A percentile compares a stretch with the other conserved stretches of the same genome.
Conservation (phyloP, 805 yeast species). For the Candida easanensis region DNA sequence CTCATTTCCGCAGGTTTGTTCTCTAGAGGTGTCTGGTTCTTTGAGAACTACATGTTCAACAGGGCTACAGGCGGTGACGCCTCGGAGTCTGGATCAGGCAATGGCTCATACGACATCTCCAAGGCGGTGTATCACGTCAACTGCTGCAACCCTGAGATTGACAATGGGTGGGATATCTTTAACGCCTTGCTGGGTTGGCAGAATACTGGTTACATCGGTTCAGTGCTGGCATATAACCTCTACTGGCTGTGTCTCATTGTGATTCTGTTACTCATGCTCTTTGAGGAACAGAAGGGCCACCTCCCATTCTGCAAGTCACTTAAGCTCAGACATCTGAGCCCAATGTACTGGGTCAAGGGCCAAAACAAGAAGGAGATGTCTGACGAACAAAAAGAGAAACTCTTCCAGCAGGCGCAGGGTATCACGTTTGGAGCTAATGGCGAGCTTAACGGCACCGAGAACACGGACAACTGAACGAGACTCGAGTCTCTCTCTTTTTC, state of each 20-base stretch:
- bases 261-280: slow-evolving; percentile 60
- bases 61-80: slow-evolving; percentile 88
- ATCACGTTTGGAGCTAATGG: slow-evolving; percentile 33
- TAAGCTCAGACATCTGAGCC: slow-evolving; percentile 55
- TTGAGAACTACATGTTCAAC: slow-evolving; percentile 67
- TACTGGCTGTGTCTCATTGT: slow-evolving; percentile 78
- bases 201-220: slow-evolving; percentile 91
- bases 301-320: slow-evolving; percentile 61
- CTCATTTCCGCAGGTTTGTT: slow-evolving; percentile 90
- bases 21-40: slow-evolving; percentile 90
- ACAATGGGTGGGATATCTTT: slow-evolving; percentile 96
- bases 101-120: slow-evolving; percentile 85
- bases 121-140: slow-evolving; percentile 92
- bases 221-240: slow-evolving; percentile 81
- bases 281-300: slow-evolving; percentile 81
- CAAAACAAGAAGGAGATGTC: slow-evolving; percentile 60
- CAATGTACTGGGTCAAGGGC: slow-evolving; percentile 68
- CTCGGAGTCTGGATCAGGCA: slow-evolving; percentile 88
- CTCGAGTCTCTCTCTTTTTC: too few species aligned
- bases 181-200: slow-evolving; percentile 96
- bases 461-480: background rate
- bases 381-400: slow-evolving; percentile 45
- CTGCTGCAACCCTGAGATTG: slow-evolving; percentile 92
- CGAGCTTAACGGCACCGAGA: background rate
- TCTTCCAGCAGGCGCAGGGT: slow-evolving; percentile 45